Base-by-base conservation (phyloP, 2,329 filamentous ascomycete species). In the Helotiales sp. region DNA sequence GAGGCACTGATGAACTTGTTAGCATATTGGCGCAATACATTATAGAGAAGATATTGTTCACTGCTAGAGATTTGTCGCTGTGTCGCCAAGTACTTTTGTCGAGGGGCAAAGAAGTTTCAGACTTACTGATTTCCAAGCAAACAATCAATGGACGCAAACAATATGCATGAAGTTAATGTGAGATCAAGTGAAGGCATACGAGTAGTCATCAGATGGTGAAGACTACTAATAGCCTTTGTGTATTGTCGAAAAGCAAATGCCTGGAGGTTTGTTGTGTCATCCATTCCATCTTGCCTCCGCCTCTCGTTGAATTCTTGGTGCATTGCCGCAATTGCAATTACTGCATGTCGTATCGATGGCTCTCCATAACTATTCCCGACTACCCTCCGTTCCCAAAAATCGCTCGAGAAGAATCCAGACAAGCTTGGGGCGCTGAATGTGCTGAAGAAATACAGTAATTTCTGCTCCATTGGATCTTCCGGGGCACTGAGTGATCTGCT, bases 111-210 rank as follows among this genome's bases (percentile, higher is more conserved):
- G 26, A 24, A 15, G 17, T 10, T 8, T 43, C 1, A 22, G 22
- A 64, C 69, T 69, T 68, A 71, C 71, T 75, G 73, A 43, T 75
- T 74, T 34, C 71, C 70, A 22, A 73, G 61, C 3, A 74, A 65
- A 63, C 71, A 73, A 52, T 91, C 88, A 67, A 91, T 91, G 74
- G 86, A 89, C n/a, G 87, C 86, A 57, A 91, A 81, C 47, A 91
- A 79, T 45, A 91, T 86, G 64, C 83, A 89, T 17, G 86, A 84
- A 81, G 90, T 89, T 17, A 91, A 81, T 59, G 82, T 84, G 22
- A 81, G 54, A 43, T 75, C 73, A 17, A 75, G 45, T 17, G 68
- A 69, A 20, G 74, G 69, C 4, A 67, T 70, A 43, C 67, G 62
- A 7, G 67, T 73, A 15, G 71, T 70, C 64, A 76, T 75, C 32